phyloP scores from a whole-genome alignment of 305 asterid genomes.

The Fraxinus floribunda region DNA sequence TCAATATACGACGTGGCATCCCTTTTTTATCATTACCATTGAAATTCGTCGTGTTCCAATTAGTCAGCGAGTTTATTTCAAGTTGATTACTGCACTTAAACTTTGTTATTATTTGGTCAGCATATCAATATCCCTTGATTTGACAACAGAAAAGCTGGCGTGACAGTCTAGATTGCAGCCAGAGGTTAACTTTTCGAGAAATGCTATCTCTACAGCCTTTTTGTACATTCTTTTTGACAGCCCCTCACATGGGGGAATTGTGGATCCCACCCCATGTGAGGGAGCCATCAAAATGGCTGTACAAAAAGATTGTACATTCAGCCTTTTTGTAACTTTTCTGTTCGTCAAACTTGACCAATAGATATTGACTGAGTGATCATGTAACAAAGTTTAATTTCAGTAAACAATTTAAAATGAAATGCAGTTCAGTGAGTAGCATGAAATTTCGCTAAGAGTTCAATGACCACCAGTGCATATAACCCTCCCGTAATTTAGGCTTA shows the following conservation, averaged over 20 bases:
- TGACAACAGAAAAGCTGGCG: background rate
- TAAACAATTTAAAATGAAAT: background rate
- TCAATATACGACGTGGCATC: background rate
- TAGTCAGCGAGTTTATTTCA: background rate
- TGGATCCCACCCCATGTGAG: too few relatives aligned
- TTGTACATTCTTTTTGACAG: too few relatives aligned
- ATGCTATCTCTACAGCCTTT: too few relatives aligned
- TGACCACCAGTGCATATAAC: background rate
- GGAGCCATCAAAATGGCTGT: too few relatives aligned
- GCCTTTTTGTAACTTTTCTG: background rate
- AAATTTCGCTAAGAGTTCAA: background rate
- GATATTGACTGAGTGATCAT: background rate
- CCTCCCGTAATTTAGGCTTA: background rate
- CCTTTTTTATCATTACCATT: background rate
- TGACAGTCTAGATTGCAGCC: background rate
- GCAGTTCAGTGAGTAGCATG: background rate
- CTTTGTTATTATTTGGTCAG: background rate
- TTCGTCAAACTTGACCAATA: background rate
- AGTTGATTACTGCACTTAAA: background rate
- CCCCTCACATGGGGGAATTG: too few relatives aligned
- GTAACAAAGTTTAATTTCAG: background rate
- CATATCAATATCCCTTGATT: background rate
- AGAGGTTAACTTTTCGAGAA: background rate
- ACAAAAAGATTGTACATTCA: too few relatives aligned
- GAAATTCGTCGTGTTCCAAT: background rate